These are phyloP conservation scores for Atalantia buxifolia DNA, from an alignment of 345 rosid species.

Conservation along the genomic window DNA sequence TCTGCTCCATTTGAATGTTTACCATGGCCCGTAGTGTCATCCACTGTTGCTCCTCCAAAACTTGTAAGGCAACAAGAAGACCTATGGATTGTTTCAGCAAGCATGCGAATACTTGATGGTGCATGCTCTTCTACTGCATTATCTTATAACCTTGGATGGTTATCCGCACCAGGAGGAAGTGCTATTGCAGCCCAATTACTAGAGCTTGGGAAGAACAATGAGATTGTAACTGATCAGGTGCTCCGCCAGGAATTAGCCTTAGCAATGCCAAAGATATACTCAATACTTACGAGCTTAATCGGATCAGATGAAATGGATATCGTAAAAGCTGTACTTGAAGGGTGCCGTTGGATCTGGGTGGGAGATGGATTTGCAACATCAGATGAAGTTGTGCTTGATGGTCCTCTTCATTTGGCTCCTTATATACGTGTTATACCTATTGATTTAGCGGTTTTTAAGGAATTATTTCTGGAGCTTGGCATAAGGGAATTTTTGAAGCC, in stretches of 20 bases:
- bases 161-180: slow-evolving; percentile 87
- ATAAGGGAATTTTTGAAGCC: slow-evolving; percentile 80
- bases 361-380: slow-evolving; percentile 96
- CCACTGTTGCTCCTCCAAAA: slow-evolving; percentile 93
- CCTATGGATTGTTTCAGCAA: slow-evolving; percentile 91
- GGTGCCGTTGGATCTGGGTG: slow-evolving; percentile 98
- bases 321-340: slow-evolving; percentile 95
- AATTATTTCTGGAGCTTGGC: slow-evolving; percentile 82
- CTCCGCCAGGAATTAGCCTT: slow-evolving; percentile 85
- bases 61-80: slow-evolving; percentile 78
- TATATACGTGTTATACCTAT: slow-evolving; percentile 86
- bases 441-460: slow-evolving; percentile 86
- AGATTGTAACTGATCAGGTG: slow-evolving; percentile 64
- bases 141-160: slow-evolving; percentile 89
- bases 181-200: slow-evolving; percentile 95
- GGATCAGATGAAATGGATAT: slow-evolving; percentile 95
- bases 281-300: slow-evolving; percentile 61
- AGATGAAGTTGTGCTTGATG: slow-evolving; percentile 92
- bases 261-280: slow-evolving; percentile 88
- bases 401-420: slow-evolving; percentile 92
- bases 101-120: slow-evolving; percentile 93
- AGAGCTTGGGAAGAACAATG: slow-evolving; percentile 95
- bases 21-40: slow-evolving; percentile 89
- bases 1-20: slow-evolving; percentile 73
- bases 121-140: slow-evolving; percentile 91